phyloP scores from a whole-genome alignment of 306 rosid genomes.

The Mucuna pruriens region DNA sequence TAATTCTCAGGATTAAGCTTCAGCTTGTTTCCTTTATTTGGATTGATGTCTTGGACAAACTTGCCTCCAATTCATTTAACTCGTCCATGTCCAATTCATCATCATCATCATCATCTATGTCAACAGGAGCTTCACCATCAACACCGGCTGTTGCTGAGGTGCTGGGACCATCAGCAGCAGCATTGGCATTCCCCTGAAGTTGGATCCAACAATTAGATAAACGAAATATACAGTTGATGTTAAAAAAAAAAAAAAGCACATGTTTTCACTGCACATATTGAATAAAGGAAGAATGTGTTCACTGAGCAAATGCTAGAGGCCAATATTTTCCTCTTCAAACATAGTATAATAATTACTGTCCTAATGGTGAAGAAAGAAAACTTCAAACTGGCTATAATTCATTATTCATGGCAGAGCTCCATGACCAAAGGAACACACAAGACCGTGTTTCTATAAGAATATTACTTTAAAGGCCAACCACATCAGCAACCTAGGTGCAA shows the following conservation, averaged over 20 bases:
- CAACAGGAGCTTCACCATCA: conserved; percentile 39
- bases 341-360: neutral
- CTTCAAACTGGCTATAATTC: conserved; percentile 7
- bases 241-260: neutral
- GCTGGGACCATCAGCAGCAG: conserved; percentile 51
- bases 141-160: conserved; percentile 50
- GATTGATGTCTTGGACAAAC: conserved; percentile 70
- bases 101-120: conserved; percentile 55
- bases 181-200: conserved; percentile 31
- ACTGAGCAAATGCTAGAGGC: neutral
- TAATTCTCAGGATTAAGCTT: conserved; percentile 46
- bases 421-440: conserved; percentile 9
- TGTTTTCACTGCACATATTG: neutral
- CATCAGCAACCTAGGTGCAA: conserved; percentile 20
- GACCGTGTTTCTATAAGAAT: neutral
- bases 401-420: conserved; percentile 4
- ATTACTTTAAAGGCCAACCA: conserved; percentile 5
- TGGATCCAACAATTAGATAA: conserved; percentile 25
- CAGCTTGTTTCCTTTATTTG: conserved; percentile 66
- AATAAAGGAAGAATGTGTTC: neutral
- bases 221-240: neutral
- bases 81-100: conserved; percentile 50
- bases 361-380: neutral
- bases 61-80: conserved; percentile 74
- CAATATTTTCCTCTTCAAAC: neutral